Evolutionary conservation across 1,139 yeast genomes (phyloP).

Genomic region (Pneumocystis jirovecii): DNA sequence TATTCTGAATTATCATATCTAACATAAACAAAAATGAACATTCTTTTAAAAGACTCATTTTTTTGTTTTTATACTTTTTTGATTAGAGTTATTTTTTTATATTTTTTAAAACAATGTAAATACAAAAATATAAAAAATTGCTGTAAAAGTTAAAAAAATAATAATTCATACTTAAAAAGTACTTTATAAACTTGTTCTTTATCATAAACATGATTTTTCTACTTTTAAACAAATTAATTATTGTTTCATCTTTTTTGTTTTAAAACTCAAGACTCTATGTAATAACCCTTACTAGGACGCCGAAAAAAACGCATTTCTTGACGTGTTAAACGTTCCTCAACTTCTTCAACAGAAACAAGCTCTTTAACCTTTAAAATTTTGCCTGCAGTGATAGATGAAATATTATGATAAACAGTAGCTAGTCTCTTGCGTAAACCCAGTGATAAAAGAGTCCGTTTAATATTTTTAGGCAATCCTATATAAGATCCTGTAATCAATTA

Average conservation of each 20-base stretch:
- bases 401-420: slow-evolving; percentile 55
- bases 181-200: neutral
- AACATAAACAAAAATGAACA: neutral
- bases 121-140: no score
- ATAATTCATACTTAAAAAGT: neutral
- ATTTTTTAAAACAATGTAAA: no score
- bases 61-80: neutral
- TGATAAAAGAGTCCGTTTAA: slow-evolving; percentile 43
- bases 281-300: slow-evolving; percentile 50
- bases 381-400: slow-evolving; percentile 72
- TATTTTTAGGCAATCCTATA: slow-evolving; percentile 65
- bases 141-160: no score
- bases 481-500: slow-evolving; percentile 50
- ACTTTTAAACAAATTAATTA: no score
- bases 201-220: no score
- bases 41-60: neutral
- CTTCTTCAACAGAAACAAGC: slow-evolving; percentile 69
- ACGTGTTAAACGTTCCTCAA: slow-evolving; percentile 37
- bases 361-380: slow-evolving; percentile 74
- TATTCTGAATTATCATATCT: neutral
- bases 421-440: slow-evolving; percentile 68
- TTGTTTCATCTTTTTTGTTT: neutral
- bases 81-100: no score
- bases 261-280: slow-evolving; percentile 21
- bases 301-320: slow-evolving; percentile 42